Conservation (phyloP, 2,329 filamentous ascomycete species). For the Fusarium goolgardi region DNA sequence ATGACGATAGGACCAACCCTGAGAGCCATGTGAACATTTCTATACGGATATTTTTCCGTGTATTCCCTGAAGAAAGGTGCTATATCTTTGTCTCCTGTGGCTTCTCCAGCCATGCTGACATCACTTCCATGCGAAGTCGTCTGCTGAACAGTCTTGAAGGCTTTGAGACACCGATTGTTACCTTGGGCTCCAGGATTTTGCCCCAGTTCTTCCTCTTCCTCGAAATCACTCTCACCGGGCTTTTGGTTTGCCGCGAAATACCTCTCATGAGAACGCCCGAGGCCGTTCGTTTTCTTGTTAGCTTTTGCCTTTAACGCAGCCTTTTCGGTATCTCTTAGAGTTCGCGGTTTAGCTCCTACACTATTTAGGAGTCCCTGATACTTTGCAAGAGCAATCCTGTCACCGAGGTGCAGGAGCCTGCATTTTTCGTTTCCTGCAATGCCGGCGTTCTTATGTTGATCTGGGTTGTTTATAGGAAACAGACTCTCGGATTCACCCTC, state of each 20-base stretch:
- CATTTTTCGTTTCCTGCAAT: not conserved
- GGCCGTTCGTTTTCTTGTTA: not conserved
- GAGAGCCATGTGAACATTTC: constrained; percentile 56
- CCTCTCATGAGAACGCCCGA: not conserved
- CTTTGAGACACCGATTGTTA: constrained; percentile 12
- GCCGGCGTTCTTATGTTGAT: not conserved
- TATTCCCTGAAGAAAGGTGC: constrained; percentile 49
- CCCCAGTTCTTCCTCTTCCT: constrained; percentile 2
- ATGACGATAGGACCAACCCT: constrained; percentile 55
- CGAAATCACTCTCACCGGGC: constrained; percentile 13
- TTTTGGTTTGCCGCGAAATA: not conserved
- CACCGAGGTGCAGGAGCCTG: constrained; percentile 28
- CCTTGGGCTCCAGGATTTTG: not conserved
- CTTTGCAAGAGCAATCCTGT: constrained; percentile 30
- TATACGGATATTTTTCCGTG: constrained; percentile 52
- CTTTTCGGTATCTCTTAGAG: constrained; percentile 2
- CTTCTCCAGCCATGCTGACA: constrained; percentile 28
- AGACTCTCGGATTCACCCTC: not conserved
- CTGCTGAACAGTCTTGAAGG: constrained; percentile 22
- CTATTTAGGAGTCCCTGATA: constrained; percentile 33
- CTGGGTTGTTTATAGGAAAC: constrained; percentile 23
- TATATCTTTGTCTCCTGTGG: constrained; percentile 43
- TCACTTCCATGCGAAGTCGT: constrained; percentile 14
- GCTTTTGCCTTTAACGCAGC: constrained; percentile 4
- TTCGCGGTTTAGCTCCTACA: constrained; percentile 23